Percentiles rank a stretch among this genome's conserved stretches.
phyloP scores from a whole-genome alignment of 495 filamentous ascomycete genomes.

The Aspergillus mulundensis region DNA sequence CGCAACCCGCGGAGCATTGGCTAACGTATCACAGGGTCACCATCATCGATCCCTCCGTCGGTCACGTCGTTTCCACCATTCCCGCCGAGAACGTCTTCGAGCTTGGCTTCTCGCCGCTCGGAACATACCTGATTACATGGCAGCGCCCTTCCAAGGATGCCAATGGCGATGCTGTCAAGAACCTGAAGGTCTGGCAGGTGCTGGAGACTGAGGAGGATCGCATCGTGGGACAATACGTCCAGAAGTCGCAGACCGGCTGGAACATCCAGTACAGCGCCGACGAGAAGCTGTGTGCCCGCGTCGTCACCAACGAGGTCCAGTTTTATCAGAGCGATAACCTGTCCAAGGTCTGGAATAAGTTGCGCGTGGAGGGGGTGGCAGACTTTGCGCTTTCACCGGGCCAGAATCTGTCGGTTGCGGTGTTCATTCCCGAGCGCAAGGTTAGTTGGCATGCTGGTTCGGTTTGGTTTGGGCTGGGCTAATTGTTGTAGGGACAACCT shows the following conservation, averaged over 20 bases:
- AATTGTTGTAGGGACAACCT: constrained; percentile 66
- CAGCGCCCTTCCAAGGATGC: constrained; percentile 90
- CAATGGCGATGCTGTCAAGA: constrained; percentile 87
- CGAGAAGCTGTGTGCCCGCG: constrained; percentile 85
- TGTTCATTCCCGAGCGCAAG: constrained; percentile 94
- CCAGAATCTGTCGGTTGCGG: constrained; percentile 82
- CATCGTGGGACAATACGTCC: constrained; percentile 84
- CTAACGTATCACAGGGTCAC: constrained; percentile 57
- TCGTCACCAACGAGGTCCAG: constrained; percentile 95
- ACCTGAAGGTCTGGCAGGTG: constrained; percentile 92
- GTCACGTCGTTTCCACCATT: constrained; percentile 70
- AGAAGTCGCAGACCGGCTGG: constrained; percentile 94
- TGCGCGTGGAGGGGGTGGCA: constrained; percentile 84
- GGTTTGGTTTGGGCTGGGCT: background rate
- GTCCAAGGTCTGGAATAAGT: constrained; percentile 85
- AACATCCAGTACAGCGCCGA: constrained; percentile 95
- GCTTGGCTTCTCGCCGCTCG: constrained; percentile 86
- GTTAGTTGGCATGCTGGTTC: constrained; percentile 34
- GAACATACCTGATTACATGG: constrained; percentile 94
- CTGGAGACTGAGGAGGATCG: constrained; percentile 56
- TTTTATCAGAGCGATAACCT: constrained; percentile 88
- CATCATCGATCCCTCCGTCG: constrained; percentile 76
- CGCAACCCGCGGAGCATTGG: background rate
- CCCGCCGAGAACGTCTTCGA: constrained; percentile 82
- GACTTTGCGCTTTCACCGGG: constrained; percentile 90